Base-by-base conservation (phyloP, 345 rosid species). In the Hibiscus tridactylites region DNA sequence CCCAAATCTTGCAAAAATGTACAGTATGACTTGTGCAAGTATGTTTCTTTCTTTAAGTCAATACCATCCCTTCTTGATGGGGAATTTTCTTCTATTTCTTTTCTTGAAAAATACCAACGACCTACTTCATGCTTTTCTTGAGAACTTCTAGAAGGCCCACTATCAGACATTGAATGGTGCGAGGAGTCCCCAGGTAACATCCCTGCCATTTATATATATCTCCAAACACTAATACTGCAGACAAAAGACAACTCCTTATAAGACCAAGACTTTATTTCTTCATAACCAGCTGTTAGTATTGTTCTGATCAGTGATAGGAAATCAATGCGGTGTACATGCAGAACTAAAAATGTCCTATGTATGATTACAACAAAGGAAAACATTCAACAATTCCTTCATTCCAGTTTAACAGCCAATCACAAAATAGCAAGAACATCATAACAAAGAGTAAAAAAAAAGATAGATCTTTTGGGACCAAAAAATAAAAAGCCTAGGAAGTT, bases 1-100 rank as follows among this genome's bases (percentile, higher is more conserved):
- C 99, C 99, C 70, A 95, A 83, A 82, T 92, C 99, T 81, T 95
- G 99, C 82, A 95, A 79, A 85, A 86, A 92, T 15, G 99, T 95
- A 79, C 99, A 95, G 80, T 95, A 95, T 11, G 98, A 92, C 83
- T 95, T 95, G 78, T 96, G 94, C 16, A 92, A 76, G 81, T 90
- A 87, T 0, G 97, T 88, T 82, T 95, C 99, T 84, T 88, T 95
- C 91, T 92, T 95, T 81, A 90, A 83, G 83, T 95, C 98, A 64
- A 95, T 90, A 61, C 84, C 86, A 83, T 95, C 99, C 81, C 76
- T 78, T 83, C 93, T 92, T 3, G 99, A 92, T 0, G 99, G 97
- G n/a, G 97, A 92, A 68, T 79, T 75, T 73, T 95, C 99, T 75
- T 95, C 99, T 42, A 95, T 89, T 76, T 95, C 98, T 79, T 85